phyloP scores from a whole-genome alignment of 2,329 filamentous ascomycete genomes.

The Tolypocladium pustulatum region DNA sequence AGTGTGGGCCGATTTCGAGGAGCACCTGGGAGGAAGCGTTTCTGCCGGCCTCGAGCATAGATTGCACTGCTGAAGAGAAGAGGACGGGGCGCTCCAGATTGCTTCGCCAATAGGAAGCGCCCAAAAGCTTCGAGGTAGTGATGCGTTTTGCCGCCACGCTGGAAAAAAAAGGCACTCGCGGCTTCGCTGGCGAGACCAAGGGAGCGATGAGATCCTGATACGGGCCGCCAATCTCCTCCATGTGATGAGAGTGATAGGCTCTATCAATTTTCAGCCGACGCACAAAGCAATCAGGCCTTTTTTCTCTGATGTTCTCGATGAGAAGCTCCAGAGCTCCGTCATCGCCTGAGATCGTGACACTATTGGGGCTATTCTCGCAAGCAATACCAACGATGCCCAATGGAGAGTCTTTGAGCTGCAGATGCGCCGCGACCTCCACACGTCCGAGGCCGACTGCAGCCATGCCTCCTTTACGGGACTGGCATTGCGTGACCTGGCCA shows the following conservation, averaged over 20 bases:
- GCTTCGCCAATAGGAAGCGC: constrained; percentile 3
- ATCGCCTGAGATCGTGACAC: neutral
- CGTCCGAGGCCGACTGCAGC: constrained; percentile 19
- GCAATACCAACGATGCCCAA: constrained; percentile 1
- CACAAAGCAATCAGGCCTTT: neutral
- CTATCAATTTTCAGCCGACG: constrained; percentile 13
- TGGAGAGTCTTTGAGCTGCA: constrained; percentile 4
- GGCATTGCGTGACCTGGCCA: neutral
- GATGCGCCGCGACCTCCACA: constrained; percentile 12
- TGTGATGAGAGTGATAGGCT: constrained; percentile 21
- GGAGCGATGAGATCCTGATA: neutral
- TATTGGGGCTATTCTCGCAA: neutral
- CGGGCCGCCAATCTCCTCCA: neutral
- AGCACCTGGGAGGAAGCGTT: constrained; percentile 1
- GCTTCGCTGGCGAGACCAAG: neutral
- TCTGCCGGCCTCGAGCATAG: neutral
- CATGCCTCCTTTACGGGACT: neutral
- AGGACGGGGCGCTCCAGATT: constrained; percentile 5
- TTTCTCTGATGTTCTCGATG: neutral
- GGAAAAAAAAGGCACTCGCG: neutral
- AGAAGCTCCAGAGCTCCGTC: neutral
- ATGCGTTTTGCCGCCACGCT: neutral
- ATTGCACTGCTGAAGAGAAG: constrained; percentile 3
- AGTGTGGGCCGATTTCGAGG: constrained; percentile 12
- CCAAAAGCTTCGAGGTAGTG: neutral